Conservation (phyloP, 768 basidiomycete species). For the Psilocybe azurescens region DNA sequence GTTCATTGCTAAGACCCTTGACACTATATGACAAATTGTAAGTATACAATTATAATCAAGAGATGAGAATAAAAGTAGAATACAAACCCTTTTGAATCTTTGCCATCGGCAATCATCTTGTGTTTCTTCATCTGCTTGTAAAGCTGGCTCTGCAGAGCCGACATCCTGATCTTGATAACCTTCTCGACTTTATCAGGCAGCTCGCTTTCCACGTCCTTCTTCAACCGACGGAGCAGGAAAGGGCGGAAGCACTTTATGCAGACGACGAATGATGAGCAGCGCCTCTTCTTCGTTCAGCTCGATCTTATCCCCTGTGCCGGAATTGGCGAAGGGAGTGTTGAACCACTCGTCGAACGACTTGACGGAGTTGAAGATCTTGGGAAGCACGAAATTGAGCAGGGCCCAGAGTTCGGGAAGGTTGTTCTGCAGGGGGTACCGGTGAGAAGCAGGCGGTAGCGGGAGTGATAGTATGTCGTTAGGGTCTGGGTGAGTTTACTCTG, state of each 20-base stretch:
- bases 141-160: slow-evolving; percentile 86
- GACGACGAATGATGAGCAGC: slow-evolving; percentile 92
- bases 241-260: slow-evolving; percentile 97
- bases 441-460: slow-evolving; percentile 90
- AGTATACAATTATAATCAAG: background rate
- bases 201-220: slow-evolving; percentile 97
- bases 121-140: slow-evolving; percentile 99
- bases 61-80: background rate
- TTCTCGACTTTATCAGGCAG: slow-evolving; percentile 98
- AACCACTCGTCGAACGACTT: slow-evolving; percentile 99
- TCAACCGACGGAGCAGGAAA: slow-evolving; percentile 89
- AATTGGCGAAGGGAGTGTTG: slow-evolving; percentile 98
- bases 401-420: slow-evolving; percentile 97
- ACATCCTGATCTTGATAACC: slow-evolving; percentile 96
- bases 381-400: slow-evolving; percentile 91
- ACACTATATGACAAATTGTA: slow-evolving; percentile 64
- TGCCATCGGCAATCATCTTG: slow-evolving; percentile 94
- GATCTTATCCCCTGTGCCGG: slow-evolving; percentile 97
- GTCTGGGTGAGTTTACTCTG: slow-evolving; percentile 88
- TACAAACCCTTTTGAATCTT: slow-evolving; percentile 73
- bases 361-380: slow-evolving; percentile 97
- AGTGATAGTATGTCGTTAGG: slow-evolving; percentile 90
- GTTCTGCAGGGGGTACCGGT: slow-evolving; percentile 96
- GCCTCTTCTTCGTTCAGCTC: slow-evolving; percentile 99
- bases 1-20: slow-evolving; percentile 90